These are phyloP conservation scores for Jasminum sambac DNA, from an alignment of 257 asterid genomes.

Conservation along the genomic window DNA sequence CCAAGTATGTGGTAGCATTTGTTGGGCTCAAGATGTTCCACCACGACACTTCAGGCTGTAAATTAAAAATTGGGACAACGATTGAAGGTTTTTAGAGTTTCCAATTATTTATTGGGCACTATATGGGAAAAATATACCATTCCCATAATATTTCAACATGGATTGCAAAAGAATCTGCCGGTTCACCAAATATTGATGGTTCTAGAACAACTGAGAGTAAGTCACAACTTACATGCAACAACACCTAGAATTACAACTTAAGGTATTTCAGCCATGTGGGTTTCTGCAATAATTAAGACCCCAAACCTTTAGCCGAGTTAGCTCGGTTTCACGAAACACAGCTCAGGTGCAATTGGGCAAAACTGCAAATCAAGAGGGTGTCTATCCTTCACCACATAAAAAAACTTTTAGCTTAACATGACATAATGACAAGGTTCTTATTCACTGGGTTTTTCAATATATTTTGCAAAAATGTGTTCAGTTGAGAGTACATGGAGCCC, in stretches of 20 bases:
- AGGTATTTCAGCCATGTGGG: neutral
- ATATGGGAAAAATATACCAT: neutral
- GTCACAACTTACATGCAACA: neutral
- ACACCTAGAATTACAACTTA: neutral
- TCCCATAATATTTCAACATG: neutral
- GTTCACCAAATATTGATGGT: neutral
- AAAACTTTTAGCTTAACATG: neutral
- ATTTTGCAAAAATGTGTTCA: conserved; percentile 1
- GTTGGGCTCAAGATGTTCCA: neutral
- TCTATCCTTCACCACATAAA: neutral
- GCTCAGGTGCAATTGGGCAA: too few relatives aligned
- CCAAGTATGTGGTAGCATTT: neutral
- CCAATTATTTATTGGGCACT: neutral
- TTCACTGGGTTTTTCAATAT: neutral
- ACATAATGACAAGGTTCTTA: conserved; percentile 3
- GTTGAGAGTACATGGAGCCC: conserved; percentile 21
- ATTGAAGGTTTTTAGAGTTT: neutral
- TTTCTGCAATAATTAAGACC: neutral
- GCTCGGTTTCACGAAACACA: neutral
- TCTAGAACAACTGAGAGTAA: neutral
- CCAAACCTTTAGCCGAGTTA: neutral
- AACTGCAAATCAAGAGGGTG: neutral
- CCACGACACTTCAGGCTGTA: neutral
- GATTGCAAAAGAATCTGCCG: neutral
- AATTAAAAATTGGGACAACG: neutral